phyloP scores from a whole-genome alignment of 257 asterid species.

The Prunella vulgaris region DNA sequence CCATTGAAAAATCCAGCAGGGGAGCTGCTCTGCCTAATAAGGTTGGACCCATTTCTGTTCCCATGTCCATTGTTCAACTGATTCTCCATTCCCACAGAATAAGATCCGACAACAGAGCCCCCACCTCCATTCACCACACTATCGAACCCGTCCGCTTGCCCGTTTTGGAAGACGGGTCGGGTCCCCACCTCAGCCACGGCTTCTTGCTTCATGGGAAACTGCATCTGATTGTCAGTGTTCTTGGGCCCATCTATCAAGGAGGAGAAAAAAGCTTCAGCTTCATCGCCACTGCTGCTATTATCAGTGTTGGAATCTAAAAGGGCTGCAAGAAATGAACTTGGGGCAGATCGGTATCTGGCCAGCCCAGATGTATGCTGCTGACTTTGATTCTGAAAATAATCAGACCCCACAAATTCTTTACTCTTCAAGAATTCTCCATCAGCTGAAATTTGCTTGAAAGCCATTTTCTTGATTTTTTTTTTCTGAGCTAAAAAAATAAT shows the following conservation, averaged over 20 bases:
- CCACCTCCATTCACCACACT: constrained; percentile 37
- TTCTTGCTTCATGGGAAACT: constrained; percentile 51
- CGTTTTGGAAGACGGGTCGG: constrained; percentile 28
- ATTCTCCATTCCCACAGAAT: constrained; percentile 47
- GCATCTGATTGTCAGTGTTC: constrained; percentile 22
- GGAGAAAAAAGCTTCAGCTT: constrained; percentile 63
- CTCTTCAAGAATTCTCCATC: constrained; percentile 40
- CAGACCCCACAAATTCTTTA: constrained; percentile 36
- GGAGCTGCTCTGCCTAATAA: constrained; percentile 82
- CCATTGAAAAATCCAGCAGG: constrained; percentile 90
- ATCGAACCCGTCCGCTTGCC: constrained; percentile 34
- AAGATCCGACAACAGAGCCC: constrained; percentile 51
- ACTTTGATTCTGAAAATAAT: constrained; percentile 30
- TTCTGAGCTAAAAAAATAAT: constrained; percentile 22
- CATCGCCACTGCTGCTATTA: constrained; percentile 44
- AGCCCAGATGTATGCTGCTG: constrained; percentile 42
- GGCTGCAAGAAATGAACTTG: constrained; percentile 61
- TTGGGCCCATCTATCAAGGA: constrained; percentile 40
- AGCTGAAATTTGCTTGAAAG: constrained; percentile 28
- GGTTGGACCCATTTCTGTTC: constrained; percentile 43
- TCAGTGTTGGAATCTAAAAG: constrained; percentile 40
- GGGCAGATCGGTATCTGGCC: constrained; percentile 69
- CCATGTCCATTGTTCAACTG: constrained; percentile 31
- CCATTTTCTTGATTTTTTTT: constrained; percentile 26
- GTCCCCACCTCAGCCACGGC: constrained; percentile 24